phyloP scores from a whole-genome alignment of 148 eudicot species.

The Cornus kousa region DNA sequence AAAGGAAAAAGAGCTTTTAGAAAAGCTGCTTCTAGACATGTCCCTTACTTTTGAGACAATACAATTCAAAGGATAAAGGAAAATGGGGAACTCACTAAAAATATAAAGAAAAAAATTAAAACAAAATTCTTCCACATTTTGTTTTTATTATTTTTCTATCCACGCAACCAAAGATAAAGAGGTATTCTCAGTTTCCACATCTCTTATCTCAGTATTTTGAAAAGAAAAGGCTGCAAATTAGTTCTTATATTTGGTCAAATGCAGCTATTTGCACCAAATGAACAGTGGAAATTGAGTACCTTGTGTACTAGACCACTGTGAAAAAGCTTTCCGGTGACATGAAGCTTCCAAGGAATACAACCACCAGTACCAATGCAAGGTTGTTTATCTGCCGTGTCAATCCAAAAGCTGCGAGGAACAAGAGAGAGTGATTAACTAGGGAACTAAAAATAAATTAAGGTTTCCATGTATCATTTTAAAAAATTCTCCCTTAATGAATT shows the following conservation, averaged over 20 bases:
- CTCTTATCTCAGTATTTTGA: not conserved
- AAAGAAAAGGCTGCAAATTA: no score
- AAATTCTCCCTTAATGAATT: not conserved
- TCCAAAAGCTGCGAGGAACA: slow-evolving; percentile 68
- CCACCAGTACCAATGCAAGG: slow-evolving; percentile 99
- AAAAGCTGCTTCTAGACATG: no score
- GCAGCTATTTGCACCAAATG: not conserved
- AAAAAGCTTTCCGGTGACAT: slow-evolving; percentile 82
- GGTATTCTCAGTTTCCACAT: not conserved
- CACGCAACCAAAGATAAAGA: not conserved
- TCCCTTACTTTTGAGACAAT: no score
- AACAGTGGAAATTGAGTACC: slow-evolving; percentile 42
- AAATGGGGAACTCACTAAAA: no score
- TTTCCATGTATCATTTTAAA: not conserved
- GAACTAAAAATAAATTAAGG: not conserved
- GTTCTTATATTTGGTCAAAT: not conserved
- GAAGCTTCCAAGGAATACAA: slow-evolving; percentile 86
- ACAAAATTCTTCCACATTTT: no score
- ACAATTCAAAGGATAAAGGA: no score
- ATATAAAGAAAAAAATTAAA: no score
- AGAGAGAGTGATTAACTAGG: not conserved
- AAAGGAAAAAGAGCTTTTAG: no score
- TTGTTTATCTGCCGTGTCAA: slow-evolving; percentile 99
- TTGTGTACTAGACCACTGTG: slow-evolving; percentile 97
- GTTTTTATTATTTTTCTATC: not conserved